Percentiles rank a stretch among this genome's conserved stretches.
phyloP scores from a whole-genome alignment of 768 basidiomycete species.

The Dioszegia crocea region DNA sequence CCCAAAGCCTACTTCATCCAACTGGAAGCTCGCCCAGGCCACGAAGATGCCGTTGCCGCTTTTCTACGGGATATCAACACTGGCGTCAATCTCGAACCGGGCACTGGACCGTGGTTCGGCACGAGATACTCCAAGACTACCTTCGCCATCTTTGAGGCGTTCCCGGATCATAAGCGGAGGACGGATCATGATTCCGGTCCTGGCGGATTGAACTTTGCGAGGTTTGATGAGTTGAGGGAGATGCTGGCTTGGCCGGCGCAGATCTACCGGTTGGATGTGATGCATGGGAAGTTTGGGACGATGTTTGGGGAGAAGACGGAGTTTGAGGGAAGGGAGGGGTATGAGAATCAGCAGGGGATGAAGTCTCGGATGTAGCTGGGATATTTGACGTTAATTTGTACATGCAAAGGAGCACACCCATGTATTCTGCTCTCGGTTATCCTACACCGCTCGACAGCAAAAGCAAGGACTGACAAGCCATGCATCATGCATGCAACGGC shows the following conservation, averaged over 20 bases:
- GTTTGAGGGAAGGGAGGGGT: neutral
- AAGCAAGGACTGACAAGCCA: too few relatives aligned
- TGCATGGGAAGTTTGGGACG: slow-evolving; percentile 1
- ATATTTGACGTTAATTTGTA: too few relatives aligned
- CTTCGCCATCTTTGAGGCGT: neutral
- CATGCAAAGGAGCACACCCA: too few relatives aligned
- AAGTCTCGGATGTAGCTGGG: too few relatives aligned
- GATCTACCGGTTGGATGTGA: neutral
- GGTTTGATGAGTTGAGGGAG: neutral
- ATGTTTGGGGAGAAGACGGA: neutral
- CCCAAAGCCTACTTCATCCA: slow-evolving; percentile 5
- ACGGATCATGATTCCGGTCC: neutral
- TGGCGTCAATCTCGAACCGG: neutral
- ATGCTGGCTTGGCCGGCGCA: neutral
- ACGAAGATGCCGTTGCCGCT: neutral
- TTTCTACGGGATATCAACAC: neutral
- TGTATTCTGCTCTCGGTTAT: too few relatives aligned
- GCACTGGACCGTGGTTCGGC: neutral
- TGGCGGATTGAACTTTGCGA: neutral
- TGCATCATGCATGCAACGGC: too few relatives aligned
- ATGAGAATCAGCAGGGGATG: too few relatives aligned
- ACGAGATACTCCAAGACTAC: neutral
- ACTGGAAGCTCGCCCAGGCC: neutral
- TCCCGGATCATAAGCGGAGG: neutral
- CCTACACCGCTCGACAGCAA: too few relatives aligned